phyloP scores from a whole-genome alignment of 1,139 yeast genomes.

The Taphrina flavorubra region DNA sequence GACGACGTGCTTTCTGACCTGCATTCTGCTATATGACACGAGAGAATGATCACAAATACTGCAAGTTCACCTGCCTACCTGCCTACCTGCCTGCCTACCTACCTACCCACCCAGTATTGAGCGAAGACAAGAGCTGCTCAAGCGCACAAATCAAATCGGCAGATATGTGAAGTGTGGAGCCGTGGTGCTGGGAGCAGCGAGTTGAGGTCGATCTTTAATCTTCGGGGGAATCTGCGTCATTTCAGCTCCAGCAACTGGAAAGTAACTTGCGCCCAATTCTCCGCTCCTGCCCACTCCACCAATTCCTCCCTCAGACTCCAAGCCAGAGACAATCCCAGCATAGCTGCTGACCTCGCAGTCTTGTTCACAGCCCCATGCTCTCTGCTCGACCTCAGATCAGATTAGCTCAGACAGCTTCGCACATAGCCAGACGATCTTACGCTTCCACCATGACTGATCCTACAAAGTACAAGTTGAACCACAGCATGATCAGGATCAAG shows the following conservation, averaged over 20 bases:
- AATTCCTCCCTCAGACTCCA: no score
- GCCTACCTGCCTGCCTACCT: no score
- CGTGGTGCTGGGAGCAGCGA: no score
- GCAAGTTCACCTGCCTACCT: no score
- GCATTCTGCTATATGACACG: no score
- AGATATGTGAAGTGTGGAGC: no score
- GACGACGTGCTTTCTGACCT: no score
- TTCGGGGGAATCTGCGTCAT: background rate
- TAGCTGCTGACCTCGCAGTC: background rate
- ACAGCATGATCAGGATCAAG: constrained; percentile 69
- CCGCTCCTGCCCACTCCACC: constrained; percentile 3
- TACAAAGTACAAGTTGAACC: constrained; percentile 46
- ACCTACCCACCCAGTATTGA: no score
- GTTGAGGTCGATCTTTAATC: no score
- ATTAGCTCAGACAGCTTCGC: constrained; percentile 13
- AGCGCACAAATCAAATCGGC: no score
- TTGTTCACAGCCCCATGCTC: constrained; percentile 9
- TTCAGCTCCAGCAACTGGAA: background rate
- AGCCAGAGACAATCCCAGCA: background rate
- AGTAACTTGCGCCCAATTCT: constrained; percentile 1
- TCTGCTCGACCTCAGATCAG: constrained; percentile 7
- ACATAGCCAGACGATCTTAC: constrained; percentile 12
- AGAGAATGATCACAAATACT: no score
- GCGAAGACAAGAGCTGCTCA: no score
- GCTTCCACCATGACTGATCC: constrained; percentile 45